Evolutionary conservation across 148 eudicot genomes (phyloP).

Genomic region (Tetragonia tetragonoides): DNA sequence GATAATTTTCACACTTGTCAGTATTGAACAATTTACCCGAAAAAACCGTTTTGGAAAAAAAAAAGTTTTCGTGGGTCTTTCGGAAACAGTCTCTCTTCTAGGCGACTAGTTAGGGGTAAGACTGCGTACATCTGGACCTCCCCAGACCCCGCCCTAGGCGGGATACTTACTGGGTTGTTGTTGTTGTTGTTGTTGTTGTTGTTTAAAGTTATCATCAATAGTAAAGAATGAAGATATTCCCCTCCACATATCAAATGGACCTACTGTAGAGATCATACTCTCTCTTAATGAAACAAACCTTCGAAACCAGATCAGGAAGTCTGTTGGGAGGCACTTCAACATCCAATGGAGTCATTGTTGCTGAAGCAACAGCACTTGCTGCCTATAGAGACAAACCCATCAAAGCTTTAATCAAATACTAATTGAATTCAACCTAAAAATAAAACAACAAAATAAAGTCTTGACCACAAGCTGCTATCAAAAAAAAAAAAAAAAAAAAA

Average conservation of each 20-base stretch:
- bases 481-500: not conserved
- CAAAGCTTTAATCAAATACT: not conserved
- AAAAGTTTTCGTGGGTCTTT: too few species aligned
- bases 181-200: too few species aligned
- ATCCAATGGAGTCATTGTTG: constrained; percentile 83
- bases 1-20: too few species aligned
- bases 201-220: too few species aligned
- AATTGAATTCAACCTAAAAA: not conserved
- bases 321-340: constrained; percentile 69
- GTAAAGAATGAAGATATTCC: too few species aligned
- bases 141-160: too few species aligned
- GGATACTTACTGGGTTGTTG: too few species aligned
- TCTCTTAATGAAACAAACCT: constrained; percentile 46
- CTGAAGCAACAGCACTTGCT: constrained; percentile 83
- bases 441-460: not conserved
- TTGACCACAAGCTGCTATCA: not conserved
- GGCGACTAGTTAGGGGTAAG: too few species aligned
- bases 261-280: not conserved
- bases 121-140: too few species aligned
- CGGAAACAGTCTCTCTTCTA: too few species aligned
- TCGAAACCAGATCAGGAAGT: constrained; percentile 77
- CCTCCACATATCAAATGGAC: not conserved
- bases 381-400: constrained; percentile 38
- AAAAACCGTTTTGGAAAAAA: too few species aligned
- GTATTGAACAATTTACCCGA: too few species aligned